Conservation (phyloP, 371 early-diverging fungal genomes). For the Umbelopsis sp. region DNA sequence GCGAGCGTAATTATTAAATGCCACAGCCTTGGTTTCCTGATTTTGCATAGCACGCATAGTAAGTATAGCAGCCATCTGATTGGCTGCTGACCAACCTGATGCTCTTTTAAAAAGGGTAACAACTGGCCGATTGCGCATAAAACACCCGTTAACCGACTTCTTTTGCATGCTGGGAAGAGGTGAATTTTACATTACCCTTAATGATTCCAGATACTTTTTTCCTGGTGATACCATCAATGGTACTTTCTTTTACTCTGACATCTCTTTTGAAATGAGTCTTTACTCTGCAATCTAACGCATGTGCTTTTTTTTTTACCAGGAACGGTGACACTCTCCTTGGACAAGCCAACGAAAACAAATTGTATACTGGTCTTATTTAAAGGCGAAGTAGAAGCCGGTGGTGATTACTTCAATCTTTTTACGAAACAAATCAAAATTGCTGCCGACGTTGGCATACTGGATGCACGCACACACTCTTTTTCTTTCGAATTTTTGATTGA, state of each 20-base stretch:
- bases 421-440: conserved; percentile 28
- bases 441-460: conserved; percentile 35
- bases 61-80: conserved; percentile 1
- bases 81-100: not conserved
- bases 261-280: no score
- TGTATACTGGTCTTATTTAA: conserved; percentile 39
- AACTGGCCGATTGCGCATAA: no score
- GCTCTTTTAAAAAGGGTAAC: not conserved
- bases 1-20: not conserved
- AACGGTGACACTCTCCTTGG: conserved; percentile 42
- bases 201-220: conserved; percentile 40
- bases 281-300: not conserved
- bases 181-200: conserved; percentile 38
- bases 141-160: not conserved
- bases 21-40: not conserved
- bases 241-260: conserved; percentile 4
- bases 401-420: conserved; percentile 27
- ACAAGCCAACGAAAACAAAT: conserved; percentile 44
- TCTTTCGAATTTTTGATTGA: conserved; percentile 51
- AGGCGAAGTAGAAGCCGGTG: conserved; percentile 31
- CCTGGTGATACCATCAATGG: conserved; percentile 51
- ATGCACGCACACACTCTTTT: conserved; percentile 40
- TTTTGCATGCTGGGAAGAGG: conserved; percentile 13
- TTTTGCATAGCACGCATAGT: not conserved
- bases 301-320: conserved; percentile 28